These are phyloP conservation scores for Dothistroma septosporum DNA, from an alignment of 2,329 filamentous ascomycete genomes.

Conservation along the genomic window DNA sequence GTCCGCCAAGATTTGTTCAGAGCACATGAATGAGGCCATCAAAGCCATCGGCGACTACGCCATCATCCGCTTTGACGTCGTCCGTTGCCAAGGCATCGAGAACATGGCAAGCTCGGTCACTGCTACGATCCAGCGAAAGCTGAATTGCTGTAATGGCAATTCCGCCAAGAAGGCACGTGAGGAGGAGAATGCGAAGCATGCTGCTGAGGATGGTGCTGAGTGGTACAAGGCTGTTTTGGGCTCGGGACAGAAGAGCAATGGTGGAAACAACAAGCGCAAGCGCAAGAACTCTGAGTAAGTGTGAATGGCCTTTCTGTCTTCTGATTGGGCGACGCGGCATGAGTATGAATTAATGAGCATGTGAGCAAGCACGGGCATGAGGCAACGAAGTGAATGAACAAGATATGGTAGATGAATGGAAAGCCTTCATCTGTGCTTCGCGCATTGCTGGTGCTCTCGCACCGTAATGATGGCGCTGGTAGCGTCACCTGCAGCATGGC, in stretches of 20 bases:
- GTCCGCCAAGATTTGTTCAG: background rate
- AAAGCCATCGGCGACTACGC: constrained; percentile 3
- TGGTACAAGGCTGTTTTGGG: background rate
- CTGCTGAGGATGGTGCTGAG: background rate
- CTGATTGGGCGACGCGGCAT: background rate
- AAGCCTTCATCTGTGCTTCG: background rate
- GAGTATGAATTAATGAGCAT: background rate
- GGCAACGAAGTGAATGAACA: background rate
- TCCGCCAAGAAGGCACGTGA: constrained; percentile 1
- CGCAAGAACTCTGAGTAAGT: background rate
- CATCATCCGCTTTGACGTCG: constrained; percentile 4
- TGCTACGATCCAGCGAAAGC: background rate
- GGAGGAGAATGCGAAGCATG: background rate
- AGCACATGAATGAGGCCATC: background rate
- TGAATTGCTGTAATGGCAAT: constrained; percentile 1
- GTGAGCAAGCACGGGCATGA: background rate
- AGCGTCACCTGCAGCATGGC: background rate
- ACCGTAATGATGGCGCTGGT: background rate
- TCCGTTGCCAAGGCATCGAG: background rate
- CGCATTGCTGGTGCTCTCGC: background rate
- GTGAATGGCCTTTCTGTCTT: background rate
- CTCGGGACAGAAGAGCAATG: background rate
- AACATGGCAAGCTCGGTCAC: background rate
- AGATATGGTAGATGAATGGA: too few species aligned
- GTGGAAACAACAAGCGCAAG: constrained; percentile 5